Evolutionary conservation across 371 early-diverging fungal genomes (phyloP).

Genomic region (Funneliformis caledonium): DNA sequence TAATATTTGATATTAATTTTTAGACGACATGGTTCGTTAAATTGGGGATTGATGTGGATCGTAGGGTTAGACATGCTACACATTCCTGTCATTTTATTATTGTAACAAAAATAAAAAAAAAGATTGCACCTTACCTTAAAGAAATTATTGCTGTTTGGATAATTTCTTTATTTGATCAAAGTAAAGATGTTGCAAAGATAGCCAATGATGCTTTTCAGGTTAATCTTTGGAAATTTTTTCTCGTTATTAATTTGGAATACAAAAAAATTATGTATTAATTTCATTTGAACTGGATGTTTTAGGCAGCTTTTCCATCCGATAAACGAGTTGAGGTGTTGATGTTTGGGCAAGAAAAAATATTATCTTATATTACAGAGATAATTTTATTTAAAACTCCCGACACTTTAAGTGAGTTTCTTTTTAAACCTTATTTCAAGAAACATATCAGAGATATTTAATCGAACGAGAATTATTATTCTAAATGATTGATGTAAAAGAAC

Average conservation of each 20-base stretch:
- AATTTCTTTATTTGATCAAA: slow-evolving; percentile 63
- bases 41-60: slow-evolving; percentile 65
- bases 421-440: neutral
- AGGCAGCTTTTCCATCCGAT: slow-evolving; percentile 61
- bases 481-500: too few species aligned
- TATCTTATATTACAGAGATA: slow-evolving; percentile 61
- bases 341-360: slow-evolving; percentile 64
- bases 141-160: slow-evolving; percentile 68
- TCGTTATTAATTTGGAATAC: neutral
- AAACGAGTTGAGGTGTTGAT: slow-evolving; percentile 59
- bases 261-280: neutral
- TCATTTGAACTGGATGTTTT: slow-evolving; percentile 11
- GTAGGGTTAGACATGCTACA: slow-evolving; percentile 61
- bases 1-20: neutral
- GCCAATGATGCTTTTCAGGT: slow-evolving; percentile 64
- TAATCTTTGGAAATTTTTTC: slow-evolving; percentile 1
- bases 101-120: slow-evolving; percentile 59
- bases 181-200: slow-evolving; percentile 59
- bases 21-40: slow-evolving; percentile 60
- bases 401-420: slow-evolving; percentile 55
- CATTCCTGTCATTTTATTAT: slow-evolving; percentile 60
- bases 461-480: neutral
- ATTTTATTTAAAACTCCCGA: slow-evolving; percentile 64
- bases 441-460: neutral
- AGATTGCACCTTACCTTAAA: slow-evolving; percentile 65